phyloP scores from a whole-genome alignment of 2,329 filamentous ascomycete genomes.

The Magnaporthiopsis rhizophila region DNA sequence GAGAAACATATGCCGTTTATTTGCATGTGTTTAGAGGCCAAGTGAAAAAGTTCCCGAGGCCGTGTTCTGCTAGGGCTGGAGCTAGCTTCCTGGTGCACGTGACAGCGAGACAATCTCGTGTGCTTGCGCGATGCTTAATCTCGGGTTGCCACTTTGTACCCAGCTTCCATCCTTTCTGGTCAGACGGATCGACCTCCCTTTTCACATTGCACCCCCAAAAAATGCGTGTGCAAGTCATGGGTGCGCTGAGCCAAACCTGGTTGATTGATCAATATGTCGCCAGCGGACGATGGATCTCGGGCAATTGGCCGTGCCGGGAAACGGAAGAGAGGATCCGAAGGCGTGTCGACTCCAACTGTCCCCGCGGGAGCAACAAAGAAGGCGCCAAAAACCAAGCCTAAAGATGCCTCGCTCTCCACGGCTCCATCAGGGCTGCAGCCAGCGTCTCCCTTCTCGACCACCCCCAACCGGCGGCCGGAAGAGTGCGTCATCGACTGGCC shows the following conservation, averaged over 20 bases:
- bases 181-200: no score
- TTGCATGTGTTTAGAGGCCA: neutral
- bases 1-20: no score
- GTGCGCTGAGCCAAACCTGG: neutral
- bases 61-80: no score
- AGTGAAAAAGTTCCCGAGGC: no score
- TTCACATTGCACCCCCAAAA: neutral
- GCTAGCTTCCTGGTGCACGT: neutral
- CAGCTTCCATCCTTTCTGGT: neutral
- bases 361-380: constrained; percentile 11
- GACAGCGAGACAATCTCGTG: constrained; percentile 6
- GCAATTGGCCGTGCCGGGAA: neutral
- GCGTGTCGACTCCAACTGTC: no score
- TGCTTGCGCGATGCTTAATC: neutral
- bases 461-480: constrained; percentile 13
- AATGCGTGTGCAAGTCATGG: neutral
- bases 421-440: no score
- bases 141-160: neutral
- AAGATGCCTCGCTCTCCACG: neutral
- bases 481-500: constrained; percentile 56
- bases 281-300: neutral
- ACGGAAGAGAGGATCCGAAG: neutral
- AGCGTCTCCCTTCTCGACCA: constrained; percentile 6
- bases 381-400: constrained; percentile 8
- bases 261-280: neutral